Conservation (phyloP, 1,284 basidiomycete genomes). For the Jaminaea rosea region DNA sequence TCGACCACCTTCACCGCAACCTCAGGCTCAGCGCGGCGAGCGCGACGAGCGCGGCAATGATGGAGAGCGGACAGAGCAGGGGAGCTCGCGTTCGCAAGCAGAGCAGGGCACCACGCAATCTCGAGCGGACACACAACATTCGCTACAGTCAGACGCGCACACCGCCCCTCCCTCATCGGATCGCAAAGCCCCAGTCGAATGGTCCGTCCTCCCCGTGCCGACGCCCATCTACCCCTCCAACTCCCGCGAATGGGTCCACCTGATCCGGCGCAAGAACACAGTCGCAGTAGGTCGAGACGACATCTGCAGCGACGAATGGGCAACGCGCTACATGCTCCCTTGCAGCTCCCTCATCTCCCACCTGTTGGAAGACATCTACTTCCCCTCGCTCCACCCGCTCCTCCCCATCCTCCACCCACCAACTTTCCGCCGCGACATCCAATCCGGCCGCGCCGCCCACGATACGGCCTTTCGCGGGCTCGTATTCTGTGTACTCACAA, state of each 20-base stretch:
- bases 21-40: slow-evolving; percentile 9
- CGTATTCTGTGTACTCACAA: slow-evolving; percentile 35
- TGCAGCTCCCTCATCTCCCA: slow-evolving; percentile 18
- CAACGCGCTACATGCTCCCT: slow-evolving; percentile 29
- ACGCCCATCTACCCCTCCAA: slow-evolving; percentile 27
- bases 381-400: slow-evolving; percentile 26
- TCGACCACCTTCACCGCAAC: slow-evolving; percentile 17
- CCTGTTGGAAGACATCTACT: slow-evolving; percentile 26
- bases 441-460: slow-evolving; percentile 21
- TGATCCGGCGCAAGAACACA: slow-evolving; percentile 31
- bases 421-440: slow-evolving; percentile 24
- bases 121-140: neutral
- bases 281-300: slow-evolving; percentile 37
- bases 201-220: slow-evolving; percentile 4
- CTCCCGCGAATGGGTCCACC: slow-evolving; percentile 33
- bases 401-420: slow-evolving; percentile 36
- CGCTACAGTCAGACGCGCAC: neutral
- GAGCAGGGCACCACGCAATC: too few relatives aligned
- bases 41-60: neutral
- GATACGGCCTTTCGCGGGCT: slow-evolving; percentile 36
- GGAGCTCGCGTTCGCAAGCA: too few relatives aligned
- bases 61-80: slow-evolving; percentile 9
- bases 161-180: neutral
- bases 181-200: neutral
- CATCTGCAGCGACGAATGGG: slow-evolving; percentile 23